phyloP scores from a whole-genome alignment of 2,329 filamentous ascomycete species.

The Pseudophaeomoniella oleicola region DNA sequence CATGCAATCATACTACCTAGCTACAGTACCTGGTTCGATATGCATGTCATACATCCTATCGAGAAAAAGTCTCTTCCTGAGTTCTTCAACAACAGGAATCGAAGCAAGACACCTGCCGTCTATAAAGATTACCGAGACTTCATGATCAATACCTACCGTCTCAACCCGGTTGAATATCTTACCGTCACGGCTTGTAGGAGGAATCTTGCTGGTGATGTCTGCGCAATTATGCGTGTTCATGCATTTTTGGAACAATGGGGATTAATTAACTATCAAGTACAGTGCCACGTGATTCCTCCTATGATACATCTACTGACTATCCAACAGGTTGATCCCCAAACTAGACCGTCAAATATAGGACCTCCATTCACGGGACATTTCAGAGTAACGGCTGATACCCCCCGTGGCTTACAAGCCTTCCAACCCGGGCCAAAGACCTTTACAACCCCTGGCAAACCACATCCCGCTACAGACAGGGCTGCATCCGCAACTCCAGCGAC shows the following conservation, averaged over 20 bases:
- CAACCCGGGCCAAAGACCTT: slow-evolving; percentile 72
- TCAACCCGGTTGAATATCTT: slow-evolving; percentile 91
- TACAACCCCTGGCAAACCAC: slow-evolving; percentile 45
- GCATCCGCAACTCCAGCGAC: slow-evolving; percentile 49
- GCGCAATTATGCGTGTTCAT: slow-evolving; percentile 97
- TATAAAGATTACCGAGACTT: slow-evolving; percentile 99
- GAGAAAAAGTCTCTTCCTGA: slow-evolving; percentile 92
- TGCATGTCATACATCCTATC: slow-evolving; percentile 79
- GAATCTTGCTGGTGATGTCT: slow-evolving; percentile 93
- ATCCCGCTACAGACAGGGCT: slow-evolving; percentile 55
- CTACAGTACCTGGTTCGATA: slow-evolving; percentile 98
- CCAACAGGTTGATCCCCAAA: slow-evolving; percentile 79
- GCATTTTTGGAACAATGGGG: slow-evolving; percentile 98
- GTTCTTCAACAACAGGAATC: slow-evolving; percentile 96
- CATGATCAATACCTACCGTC: slow-evolving; percentile 97
- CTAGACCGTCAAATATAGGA: slow-evolving; percentile 85
- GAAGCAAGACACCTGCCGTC: slow-evolving; percentile 91
- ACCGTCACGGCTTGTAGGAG: slow-evolving; percentile 92
- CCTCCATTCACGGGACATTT: slow-evolving; percentile 97
- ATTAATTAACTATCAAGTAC: slow-evolving; percentile 94
- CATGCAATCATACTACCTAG: slow-evolving; percentile 93
- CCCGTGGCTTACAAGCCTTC: slow-evolving; percentile 84
- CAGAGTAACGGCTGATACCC: slow-evolving; percentile 88
- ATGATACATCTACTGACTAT: too few species aligned
- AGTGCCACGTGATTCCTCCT: too few species aligned